Conservation (phyloP, 306 rosid species). For the Oemleria cerasiformis region DNA sequence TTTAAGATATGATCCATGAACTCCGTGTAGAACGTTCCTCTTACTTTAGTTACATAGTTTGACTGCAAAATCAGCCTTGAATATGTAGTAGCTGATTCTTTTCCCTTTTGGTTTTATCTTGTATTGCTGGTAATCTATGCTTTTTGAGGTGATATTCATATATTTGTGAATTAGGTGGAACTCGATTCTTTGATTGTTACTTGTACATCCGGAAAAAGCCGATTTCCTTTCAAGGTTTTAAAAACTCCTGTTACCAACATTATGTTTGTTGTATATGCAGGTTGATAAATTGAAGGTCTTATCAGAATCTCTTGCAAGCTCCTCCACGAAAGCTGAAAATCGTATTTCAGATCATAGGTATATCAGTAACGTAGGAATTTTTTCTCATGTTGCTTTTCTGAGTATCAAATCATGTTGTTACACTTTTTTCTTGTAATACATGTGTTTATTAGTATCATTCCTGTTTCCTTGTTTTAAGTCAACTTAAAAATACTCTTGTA, state of each 20-base stretch:
- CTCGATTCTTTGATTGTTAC: not conserved
- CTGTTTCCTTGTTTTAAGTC: not conserved
- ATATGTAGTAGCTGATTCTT: not conserved
- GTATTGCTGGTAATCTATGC: not conserved
- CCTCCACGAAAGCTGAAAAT: conserved; percentile 85
- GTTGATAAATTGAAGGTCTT: conserved; percentile 94
- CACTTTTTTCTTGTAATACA: not conserved
- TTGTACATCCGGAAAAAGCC: not conserved
- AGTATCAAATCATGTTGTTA: conserved; percentile 4
- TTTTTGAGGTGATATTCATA: not conserved
- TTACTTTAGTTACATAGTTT: not conserved
- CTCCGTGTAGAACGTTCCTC: not conserved
- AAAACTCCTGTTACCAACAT: conserved; percentile 6
- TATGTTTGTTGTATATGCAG: conserved; percentile 40
- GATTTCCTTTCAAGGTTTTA: not conserved
- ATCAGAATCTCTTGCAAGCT: conserved; percentile 88
- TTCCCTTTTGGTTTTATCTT: not conserved
- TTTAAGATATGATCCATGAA: not conserved
- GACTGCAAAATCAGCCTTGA: not conserved
- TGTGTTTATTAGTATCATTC: conserved; percentile 3
- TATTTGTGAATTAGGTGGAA: not conserved
- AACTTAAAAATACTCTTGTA: not conserved
- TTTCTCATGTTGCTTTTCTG: not conserved
- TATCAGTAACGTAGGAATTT: conserved; percentile 10
- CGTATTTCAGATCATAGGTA: conserved; percentile 93